phyloP scores from a whole-genome alignment of 352 stramenopile genomes.

The Phytophthora palmivora region DNA sequence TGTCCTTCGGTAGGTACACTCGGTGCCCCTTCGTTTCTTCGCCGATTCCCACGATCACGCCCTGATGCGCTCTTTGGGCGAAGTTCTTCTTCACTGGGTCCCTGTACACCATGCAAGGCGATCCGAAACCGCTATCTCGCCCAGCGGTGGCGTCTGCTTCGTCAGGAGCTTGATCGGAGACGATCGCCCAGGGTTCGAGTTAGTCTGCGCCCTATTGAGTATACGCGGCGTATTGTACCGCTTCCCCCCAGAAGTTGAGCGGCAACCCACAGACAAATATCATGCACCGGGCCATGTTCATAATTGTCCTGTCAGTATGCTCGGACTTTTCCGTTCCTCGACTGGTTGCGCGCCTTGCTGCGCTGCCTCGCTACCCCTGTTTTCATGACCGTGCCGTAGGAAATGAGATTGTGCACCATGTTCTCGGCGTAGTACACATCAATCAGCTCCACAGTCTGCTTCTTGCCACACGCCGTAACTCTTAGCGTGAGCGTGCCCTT shows the following conservation, averaged over 20 bases:
- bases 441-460: no score
- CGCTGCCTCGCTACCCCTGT: conserved; percentile 26
- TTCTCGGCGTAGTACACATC: no score
- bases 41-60: conserved; percentile 10
- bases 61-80: not conserved
- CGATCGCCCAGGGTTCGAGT: conserved; percentile 3
- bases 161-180: conserved; percentile 21
- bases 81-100: conserved; percentile 8
- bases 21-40: conserved; percentile 21
- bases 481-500: no score
- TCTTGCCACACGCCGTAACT: no score
- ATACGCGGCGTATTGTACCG: conserved; percentile 31
- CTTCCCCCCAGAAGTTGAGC: conserved; percentile 36
- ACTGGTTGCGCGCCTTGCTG: conserved; percentile 28
- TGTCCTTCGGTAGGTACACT: conserved; percentile 19
- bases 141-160: not conserved
- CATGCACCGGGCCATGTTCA: conserved; percentile 40
- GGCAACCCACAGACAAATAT: no score
- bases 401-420: not conserved
- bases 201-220: conserved; percentile 32
- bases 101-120: no score
- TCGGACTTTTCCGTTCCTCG: conserved; percentile 38
- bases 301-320: not conserved
- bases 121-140: conserved; percentile 10
- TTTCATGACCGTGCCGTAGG: not conserved